A percentile compares a stretch with the other conserved stretches of the same genome.
These are phyloP conservation scores for Prunella vulgaris DNA, from an alignment of 257 asterid species.

Conservation along the genomic window DNA sequence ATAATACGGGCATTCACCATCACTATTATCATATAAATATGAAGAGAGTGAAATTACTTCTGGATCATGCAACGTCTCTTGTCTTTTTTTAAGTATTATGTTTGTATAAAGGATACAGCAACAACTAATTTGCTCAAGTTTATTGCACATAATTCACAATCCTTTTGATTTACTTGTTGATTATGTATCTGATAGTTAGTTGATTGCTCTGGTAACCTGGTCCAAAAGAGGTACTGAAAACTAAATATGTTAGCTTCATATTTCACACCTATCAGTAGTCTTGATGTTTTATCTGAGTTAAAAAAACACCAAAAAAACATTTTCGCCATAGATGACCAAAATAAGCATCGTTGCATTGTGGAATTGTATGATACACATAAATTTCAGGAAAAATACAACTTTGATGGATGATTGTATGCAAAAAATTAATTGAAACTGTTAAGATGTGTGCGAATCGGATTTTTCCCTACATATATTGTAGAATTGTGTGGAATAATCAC, in stretches of 20 bases:
- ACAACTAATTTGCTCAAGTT: neutral
- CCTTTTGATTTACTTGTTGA: neutral
- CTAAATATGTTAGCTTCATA: neutral
- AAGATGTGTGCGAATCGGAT: neutral
- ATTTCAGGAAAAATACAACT: neutral
- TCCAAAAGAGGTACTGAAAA: neutral
- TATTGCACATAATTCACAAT: neutral
- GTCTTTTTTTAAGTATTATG: neutral
- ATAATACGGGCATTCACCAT: constrained; percentile 1
- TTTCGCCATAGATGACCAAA: neutral
- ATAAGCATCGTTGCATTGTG: neutral
- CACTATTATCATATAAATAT: neutral
- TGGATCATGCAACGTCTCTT: neutral
- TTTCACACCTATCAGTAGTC: neutral
- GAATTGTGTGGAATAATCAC: neutral
- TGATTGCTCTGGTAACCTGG: neutral
- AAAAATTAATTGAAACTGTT: neutral
- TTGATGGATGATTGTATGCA: neutral
- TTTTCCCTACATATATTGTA: neutral
- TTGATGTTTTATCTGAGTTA: neutral
- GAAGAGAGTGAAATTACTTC: constrained; percentile 7
- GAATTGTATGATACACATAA: constrained; percentile 10
- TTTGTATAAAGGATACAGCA: neutral
- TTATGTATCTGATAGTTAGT: neutral
- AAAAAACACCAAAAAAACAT: neutral